phyloP scores from a whole-genome alignment of 1,284 basidiomycete species.

The Vanrija humicola region DNA sequence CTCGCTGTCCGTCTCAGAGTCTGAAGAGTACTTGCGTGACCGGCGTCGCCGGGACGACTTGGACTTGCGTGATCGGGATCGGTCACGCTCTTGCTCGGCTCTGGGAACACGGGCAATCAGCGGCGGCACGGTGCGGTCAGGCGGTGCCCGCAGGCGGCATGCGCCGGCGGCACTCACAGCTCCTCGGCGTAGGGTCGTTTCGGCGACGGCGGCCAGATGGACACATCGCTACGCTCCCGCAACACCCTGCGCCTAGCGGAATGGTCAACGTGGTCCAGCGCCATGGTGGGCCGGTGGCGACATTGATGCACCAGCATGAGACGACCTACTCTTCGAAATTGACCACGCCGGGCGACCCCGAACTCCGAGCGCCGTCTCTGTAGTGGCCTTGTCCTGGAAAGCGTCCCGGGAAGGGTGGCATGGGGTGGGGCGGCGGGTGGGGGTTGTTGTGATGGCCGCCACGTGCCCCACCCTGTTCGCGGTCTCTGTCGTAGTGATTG shows the following conservation, averaged over 20 bases:
- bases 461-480: no score
- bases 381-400: no score
- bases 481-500: no score
- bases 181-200: conserved; percentile 51
- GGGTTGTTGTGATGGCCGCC: no score
- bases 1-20: conserved; percentile 58
- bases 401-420: no score
- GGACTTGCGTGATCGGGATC: conserved; percentile 4
- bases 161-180: background rate
- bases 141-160: background rate
- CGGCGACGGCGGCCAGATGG: conserved; percentile 83
- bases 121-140: background rate
- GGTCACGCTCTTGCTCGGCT: background rate
- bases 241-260: conserved; percentile 65
- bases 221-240: conserved; percentile 61
- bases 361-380: no score
- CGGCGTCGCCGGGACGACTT: conserved; percentile 49
- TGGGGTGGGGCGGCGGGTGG: no score
- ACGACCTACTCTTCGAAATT: no score
- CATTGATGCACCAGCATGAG: no score
- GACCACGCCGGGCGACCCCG: no score
- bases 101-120: background rate
- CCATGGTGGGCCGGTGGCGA: no score
- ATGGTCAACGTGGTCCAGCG: no score
- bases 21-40: conserved; percentile 47